Percentiles rank a stretch among this genome's conserved stretches.
Conservation (phyloP, 2,329 filamentous ascomycete species). For the Colletotrichum graminicola region DNA sequence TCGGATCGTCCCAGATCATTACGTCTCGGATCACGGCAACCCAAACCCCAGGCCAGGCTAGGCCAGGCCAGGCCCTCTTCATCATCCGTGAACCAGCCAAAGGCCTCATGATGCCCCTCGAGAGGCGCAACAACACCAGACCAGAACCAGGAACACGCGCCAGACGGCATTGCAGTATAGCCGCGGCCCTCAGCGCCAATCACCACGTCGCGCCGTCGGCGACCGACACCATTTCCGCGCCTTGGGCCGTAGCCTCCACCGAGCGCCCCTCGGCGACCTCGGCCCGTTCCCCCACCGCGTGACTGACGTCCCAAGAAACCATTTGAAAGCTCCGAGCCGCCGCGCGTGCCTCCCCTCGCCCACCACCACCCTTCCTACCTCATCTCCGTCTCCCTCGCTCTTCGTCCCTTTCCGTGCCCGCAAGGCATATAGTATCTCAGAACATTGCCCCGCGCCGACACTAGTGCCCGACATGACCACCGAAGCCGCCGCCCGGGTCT, state of each 20-base stretch:
- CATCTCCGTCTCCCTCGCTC: conserved; percentile 38
- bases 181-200: background rate
- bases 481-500: conserved; percentile 78
- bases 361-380: background rate
- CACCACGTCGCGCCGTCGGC: conserved; percentile 13
- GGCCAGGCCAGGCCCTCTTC: background rate
- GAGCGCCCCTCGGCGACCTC: conserved; percentile 17
- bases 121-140: background rate
- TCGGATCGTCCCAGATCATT: background rate
- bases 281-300: background rate
- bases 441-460: conserved; percentile 2
- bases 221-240: background rate
- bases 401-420: background rate
- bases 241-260: background rate
- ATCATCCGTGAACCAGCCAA: background rate
- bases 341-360: background rate
- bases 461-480: conserved; percentile 65
- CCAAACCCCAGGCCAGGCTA: background rate
- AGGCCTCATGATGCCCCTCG: background rate
- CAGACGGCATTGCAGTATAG: conserved; percentile 3
- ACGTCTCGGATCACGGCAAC: conserved; percentile 6
- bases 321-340: conserved; percentile 35
- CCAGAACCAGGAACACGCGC: background rate
- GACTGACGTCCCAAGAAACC: conserved; percentile 27
- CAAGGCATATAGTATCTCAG: background rate